Conservation (phyloP, 2,329 filamentous ascomycete genomes). For the Rutstroemia sp. region DNA sequence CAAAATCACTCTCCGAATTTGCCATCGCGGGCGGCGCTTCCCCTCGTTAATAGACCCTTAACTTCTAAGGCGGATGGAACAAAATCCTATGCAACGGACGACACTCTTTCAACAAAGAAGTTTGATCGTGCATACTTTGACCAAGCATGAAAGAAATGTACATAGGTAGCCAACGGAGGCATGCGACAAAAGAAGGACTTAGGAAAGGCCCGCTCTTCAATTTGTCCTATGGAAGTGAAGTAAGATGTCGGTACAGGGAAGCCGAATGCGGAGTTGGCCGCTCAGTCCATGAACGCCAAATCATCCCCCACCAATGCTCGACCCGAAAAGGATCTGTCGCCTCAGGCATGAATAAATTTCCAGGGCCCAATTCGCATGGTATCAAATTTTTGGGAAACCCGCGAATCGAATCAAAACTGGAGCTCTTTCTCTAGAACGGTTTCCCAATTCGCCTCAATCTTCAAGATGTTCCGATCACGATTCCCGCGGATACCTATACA, state of each 20-base stretch:
- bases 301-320: too few relatives aligned
- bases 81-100: background rate
- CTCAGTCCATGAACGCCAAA: too few relatives aligned
- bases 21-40: background rate
- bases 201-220: too few relatives aligned
- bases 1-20: slow-evolving; percentile 15
- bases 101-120: background rate
- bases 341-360: background rate
- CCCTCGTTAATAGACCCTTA: background rate
- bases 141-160: background rate
- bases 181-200: background rate
- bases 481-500: slow-evolving; percentile 26
- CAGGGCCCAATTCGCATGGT: background rate
- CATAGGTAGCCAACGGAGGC: background rate
- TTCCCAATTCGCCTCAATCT: too few relatives aligned
- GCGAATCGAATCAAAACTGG: too few relatives aligned
- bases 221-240: background rate
- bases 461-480: slow-evolving; percentile 27
- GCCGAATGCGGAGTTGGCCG: slow-evolving; percentile 7
- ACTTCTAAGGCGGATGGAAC: slow-evolving; percentile 9
- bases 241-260: background rate
- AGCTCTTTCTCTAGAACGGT: too few relatives aligned
- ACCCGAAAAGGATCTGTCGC: background rate
- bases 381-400: too few relatives aligned
- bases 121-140: slow-evolving; percentile 14